These are phyloP conservation scores for Neoascochyta sp. DNA, from an alignment of 2,329 filamentous ascomycete species.

Conservation along the genomic window DNA sequence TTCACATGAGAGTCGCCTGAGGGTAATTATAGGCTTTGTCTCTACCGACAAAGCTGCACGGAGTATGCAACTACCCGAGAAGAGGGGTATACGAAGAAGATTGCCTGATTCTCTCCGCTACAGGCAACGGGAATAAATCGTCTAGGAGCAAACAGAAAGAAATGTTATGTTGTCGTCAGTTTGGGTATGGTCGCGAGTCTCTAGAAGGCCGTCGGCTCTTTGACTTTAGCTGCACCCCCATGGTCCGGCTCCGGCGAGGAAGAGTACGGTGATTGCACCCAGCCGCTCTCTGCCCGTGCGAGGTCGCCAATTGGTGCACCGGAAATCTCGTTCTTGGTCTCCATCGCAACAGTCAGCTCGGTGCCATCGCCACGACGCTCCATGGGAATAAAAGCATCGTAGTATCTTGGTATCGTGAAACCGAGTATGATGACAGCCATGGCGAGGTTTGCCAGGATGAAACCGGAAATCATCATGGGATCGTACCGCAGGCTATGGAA, in stretches of 20 bases:
- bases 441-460: constrained; percentile 29
- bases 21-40: too few relatives aligned
- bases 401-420: constrained; percentile 53
- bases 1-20: too few relatives aligned
- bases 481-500: constrained; percentile 31
- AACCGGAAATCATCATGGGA: constrained; percentile 37
- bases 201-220: too few relatives aligned
- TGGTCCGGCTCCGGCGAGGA: constrained; percentile 7
- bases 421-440: constrained; percentile 49
- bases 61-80: too few relatives aligned
- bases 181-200: too few relatives aligned
- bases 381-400: constrained; percentile 51
- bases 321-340: constrained; percentile 25
- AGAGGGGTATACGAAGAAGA: too few relatives aligned
- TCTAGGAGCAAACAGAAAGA: too few relatives aligned
- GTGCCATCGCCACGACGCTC: constrained; percentile 47
- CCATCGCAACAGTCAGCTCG: constrained; percentile 28
- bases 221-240: too few relatives aligned
- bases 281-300: constrained; percentile 3
- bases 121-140: too few relatives aligned
- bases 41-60: too few relatives aligned
- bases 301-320: constrained; percentile 12
- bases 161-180: too few relatives aligned
- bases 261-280: constrained; percentile 1
- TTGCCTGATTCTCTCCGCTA: too few relatives aligned